Base-by-base conservation (phyloP, 2,329 filamentous ascomycete species). In the Madurella mycetomatis region DNA sequence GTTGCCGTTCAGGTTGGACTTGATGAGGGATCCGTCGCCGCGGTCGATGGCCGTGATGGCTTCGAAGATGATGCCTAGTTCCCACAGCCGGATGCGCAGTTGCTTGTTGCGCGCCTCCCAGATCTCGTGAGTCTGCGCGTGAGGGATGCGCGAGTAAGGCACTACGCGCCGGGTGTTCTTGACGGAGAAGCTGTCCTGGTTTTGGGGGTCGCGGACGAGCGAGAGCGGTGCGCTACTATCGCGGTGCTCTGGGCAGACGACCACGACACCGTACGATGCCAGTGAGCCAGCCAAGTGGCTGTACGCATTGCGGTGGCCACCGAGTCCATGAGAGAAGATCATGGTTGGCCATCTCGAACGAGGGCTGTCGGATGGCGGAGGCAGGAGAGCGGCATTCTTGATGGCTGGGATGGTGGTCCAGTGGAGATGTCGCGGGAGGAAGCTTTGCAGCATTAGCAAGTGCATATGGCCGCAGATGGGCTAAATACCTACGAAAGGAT, bases 261-360 rank as follows among this genome's bases (percentile, higher is more conserved):
- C 89, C 8, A 94, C 83, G 18, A 92, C 77, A 41, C 90, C 90
- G 64, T 94, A 85, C 17, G 87, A 90, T 4, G 90, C 88, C 30
- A 95, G 73, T 0, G 88, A 89, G 15, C 88, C 88, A 16, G 81
- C 86, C 19, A 95, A 73, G 65, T 92, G 86, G n/a, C 88, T 92
- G 72, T 95, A 95, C 11, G 88, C 84, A 64, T 94, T 94, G 60
- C 88, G 81, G 56, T 83, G 86, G 39, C 90, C 90, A 39, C 88
- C 90, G 1, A 95, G 76, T 1, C 90, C 90, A 66, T 95, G 90
- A 1, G 89, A 94, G 71, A 95, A 95, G 58, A 95, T 76, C 74
- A 90, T 84, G 0, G 90, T 87, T 0, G 90, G 90, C 86, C 88
- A 94, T 72, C 83, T 75, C 9, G 54, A 47, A 18, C 49, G 18